Percentiles rank a stretch among this genome's conserved stretches.
These are phyloP conservation scores for Polychaeton citri DNA, from an alignment of 2,329 filamentous ascomycete genomes.

Conservation along the genomic window DNA sequence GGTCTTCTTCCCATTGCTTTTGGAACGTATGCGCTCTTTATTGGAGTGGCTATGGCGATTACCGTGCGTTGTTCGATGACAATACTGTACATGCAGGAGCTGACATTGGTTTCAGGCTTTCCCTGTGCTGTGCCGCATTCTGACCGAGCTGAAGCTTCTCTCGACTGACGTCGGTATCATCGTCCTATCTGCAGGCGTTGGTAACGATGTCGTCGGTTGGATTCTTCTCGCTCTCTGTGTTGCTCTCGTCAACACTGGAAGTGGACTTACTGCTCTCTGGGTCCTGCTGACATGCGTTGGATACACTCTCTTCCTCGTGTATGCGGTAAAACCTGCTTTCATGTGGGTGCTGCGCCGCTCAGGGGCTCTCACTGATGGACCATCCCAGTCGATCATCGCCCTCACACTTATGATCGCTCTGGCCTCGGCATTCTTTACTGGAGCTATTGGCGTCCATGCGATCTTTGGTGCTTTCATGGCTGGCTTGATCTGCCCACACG, in stretches of 20 bases:
- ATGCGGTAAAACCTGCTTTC: slow-evolving; percentile 59
- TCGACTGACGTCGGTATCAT: slow-evolving; percentile 75
- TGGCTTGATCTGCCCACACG: slow-evolving; percentile 79
- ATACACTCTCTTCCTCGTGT: slow-evolving; percentile 64
- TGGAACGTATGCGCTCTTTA: slow-evolving; percentile 58
- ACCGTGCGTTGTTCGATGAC: slow-evolving; percentile 57
- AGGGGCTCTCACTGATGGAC: slow-evolving; percentile 73
- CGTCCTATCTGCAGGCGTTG: slow-evolving; percentile 77
- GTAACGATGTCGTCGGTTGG: slow-evolving; percentile 87
- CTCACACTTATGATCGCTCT: slow-evolving; percentile 70
- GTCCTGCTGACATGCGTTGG: slow-evolving; percentile 64
- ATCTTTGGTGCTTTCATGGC: slow-evolving; percentile 91
- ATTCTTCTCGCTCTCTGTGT: slow-evolving; percentile 86
- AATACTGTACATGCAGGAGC: neutral
- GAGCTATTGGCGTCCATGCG: slow-evolving; percentile 81
- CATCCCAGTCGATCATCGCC: slow-evolving; percentile 71
- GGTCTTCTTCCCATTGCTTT: slow-evolving; percentile 46
- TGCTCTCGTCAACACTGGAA: slow-evolving; percentile 76
- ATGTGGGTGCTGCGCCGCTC: slow-evolving; percentile 59
- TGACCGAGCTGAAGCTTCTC: slow-evolving; percentile 81
- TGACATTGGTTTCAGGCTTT: slow-evolving; percentile 40
- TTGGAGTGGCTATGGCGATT: slow-evolving; percentile 87
- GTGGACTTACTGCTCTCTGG: slow-evolving; percentile 70
- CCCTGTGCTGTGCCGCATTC: slow-evolving; percentile 83
- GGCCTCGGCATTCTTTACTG: slow-evolving; percentile 72